A percentile compares a stretch with the other conserved stretches of the same genome.
These are phyloP conservation scores for Spathaspora girioi DNA, from an alignment of 805 yeast species.

Conservation along the genomic window DNA sequence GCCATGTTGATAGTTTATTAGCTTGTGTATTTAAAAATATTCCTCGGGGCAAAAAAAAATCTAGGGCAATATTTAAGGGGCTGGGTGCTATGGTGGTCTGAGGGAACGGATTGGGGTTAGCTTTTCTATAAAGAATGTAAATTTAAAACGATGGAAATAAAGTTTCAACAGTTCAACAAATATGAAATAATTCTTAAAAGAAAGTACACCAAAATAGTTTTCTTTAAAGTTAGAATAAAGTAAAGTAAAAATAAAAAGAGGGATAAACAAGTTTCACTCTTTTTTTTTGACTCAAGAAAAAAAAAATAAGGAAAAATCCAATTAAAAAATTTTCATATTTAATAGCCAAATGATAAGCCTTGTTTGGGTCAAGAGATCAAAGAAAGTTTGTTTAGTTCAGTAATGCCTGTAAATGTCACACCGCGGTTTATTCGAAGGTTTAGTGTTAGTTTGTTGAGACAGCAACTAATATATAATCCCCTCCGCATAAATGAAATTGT, in stretches of 20 bases:
- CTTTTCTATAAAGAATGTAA: neutral
- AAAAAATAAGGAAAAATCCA: too few species aligned
- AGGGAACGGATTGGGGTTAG: too few species aligned
- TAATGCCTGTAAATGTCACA: neutral
- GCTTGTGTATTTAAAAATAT: neutral
- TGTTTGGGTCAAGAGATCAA: neutral
- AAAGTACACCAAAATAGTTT: neutral
- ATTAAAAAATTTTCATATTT: neutral
- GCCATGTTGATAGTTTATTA: constrained; percentile 19
- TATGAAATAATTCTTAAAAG: neutral
- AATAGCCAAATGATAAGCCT: neutral
- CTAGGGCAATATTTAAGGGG: too few species aligned
- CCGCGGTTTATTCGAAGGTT: neutral
- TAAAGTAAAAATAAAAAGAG: neutral
- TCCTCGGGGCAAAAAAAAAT: neutral
- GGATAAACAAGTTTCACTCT: neutral
- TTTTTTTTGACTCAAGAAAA: neutral
- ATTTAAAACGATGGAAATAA: neutral
- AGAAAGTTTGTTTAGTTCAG: too few species aligned
- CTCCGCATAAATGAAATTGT: neutral
- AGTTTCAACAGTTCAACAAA: too few species aligned
- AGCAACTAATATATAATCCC: neutral
- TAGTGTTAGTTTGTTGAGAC: neutral
- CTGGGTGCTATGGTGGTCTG: neutral
- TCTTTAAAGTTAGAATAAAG: too few species aligned